Evolutionary conservation across 2,329 filamentous ascomycete genomes (phyloP).

Genomic region (Venturia aucupariae): DNA sequence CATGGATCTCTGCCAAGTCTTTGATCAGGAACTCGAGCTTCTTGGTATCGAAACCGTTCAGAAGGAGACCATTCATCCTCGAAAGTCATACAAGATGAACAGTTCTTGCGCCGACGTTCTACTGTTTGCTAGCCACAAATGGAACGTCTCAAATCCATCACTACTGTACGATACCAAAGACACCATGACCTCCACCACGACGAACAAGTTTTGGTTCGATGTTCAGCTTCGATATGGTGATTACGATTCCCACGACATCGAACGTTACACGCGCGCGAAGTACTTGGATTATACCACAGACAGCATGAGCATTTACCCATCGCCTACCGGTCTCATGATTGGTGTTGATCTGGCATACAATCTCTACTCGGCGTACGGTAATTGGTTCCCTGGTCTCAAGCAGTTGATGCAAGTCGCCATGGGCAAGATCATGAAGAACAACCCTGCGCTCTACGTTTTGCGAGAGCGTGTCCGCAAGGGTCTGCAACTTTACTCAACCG

Average conservation of each 20-base stretch:
- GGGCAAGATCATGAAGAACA: constrained; percentile 99
- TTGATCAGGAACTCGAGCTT: constrained; percentile 93
- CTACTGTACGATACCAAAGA: constrained; percentile 95
- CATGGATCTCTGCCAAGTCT: constrained; percentile 98
- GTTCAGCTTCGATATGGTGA: constrained; percentile 94
- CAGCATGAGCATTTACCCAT: constrained; percentile 97
- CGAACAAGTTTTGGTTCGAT: constrained; percentile 99
- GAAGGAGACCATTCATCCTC: constrained; percentile 96
- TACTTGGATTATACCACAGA: constrained; percentile 98
- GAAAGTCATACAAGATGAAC: constrained; percentile 99
- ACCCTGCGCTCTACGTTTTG: constrained; percentile 89
- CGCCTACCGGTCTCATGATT: constrained; percentile 93
- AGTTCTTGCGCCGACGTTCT: constrained; percentile 96
- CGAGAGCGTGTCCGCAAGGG: constrained; percentile 98
- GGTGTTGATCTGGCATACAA: constrained; percentile 97
- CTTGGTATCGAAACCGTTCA: constrained; percentile 95
- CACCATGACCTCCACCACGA: constrained; percentile 82
- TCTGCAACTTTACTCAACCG: constrained; percentile 92
- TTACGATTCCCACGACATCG: constrained; percentile 98
- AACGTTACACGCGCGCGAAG: constrained; percentile 93
- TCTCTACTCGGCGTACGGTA: constrained; percentile 92
- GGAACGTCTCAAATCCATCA: constrained; percentile 93
- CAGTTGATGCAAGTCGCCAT: constrained; percentile 93
- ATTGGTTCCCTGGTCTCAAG: constrained; percentile 98
- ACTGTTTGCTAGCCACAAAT: constrained; percentile 95